These are phyloP conservation scores for Peronospora tabacina DNA, from an alignment of 352 stramenopile genomes.

Conservation along the genomic window DNA sequence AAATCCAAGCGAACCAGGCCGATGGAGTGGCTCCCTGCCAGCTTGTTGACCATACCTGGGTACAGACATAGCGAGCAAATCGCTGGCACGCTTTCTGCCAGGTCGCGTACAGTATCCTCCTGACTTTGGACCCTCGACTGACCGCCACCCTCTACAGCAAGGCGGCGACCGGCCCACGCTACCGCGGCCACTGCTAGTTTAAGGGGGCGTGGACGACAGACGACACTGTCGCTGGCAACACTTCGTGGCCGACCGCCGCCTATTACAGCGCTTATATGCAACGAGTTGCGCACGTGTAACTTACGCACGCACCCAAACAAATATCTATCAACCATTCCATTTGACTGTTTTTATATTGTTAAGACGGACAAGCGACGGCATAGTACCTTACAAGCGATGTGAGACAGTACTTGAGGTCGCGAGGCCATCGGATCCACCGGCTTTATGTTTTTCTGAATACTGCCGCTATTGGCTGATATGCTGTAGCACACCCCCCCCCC, in stretches of 20 bases:
- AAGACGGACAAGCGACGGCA: conserved; percentile 7
- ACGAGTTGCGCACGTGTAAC: conserved; percentile 3
- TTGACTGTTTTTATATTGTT: conserved; percentile 8
- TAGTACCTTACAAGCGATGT: conserved; percentile 3
- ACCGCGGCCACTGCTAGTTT: neutral
- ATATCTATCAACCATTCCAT: neutral
- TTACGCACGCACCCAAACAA: neutral
- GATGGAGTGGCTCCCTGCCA: neutral
- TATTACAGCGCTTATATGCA: conserved; percentile 1
- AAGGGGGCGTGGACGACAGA: conserved; percentile 6
- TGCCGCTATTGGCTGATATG: neutral
- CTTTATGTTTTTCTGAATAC: neutral
- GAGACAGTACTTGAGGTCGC: conserved; percentile 11
- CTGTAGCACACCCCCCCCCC: too few species aligned
- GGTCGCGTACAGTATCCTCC: conserved; percentile 14
- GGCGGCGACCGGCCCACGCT: neutral
- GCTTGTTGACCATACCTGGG: neutral
- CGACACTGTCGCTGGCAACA: conserved; percentile 2
- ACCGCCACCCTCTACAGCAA: neutral
- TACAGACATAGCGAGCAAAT: conserved; percentile 2
- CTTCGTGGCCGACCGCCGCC: conserved; percentile 5
- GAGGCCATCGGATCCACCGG: conserved; percentile 1
- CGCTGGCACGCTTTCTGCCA: neutral
- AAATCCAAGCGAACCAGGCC: neutral
- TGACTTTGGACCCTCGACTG: conserved; percentile 7